These are phyloP conservation scores for Dactylis glomerata DNA, from an alignment of 176 grass and related monocot genomes.

Conservation along the genomic window DNA sequence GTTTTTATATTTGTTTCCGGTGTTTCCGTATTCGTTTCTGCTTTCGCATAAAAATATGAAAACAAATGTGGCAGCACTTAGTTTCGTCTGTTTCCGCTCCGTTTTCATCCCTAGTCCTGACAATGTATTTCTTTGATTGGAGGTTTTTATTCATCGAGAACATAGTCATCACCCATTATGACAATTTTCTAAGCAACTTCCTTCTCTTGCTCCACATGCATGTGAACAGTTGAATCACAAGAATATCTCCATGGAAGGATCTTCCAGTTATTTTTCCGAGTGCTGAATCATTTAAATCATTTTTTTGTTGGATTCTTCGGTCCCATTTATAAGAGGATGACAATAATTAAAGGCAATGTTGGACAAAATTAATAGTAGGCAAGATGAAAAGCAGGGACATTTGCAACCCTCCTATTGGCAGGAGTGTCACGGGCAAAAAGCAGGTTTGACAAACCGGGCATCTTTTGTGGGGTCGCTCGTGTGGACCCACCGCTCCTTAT, in stretches of 20 bases:
- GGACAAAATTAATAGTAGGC: conserved; percentile 22
- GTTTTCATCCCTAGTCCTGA: too few relatives aligned
- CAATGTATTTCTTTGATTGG: not conserved
- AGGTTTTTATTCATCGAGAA: conserved; percentile 15
- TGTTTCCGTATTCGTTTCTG: too few relatives aligned
- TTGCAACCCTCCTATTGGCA: conserved; percentile 11
- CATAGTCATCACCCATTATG: conserved; percentile 18
- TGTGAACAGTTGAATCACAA: conserved; percentile 1
- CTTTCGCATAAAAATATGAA: too few relatives aligned
- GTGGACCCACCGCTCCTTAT: conserved; percentile 18
- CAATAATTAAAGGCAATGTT: conserved; percentile 39
- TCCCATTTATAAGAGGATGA: not conserved
- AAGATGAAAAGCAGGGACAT: conserved; percentile 6
- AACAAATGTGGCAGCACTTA: too few relatives aligned
- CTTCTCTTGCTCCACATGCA: conserved; percentile 1
- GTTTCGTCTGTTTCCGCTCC: too few relatives aligned
- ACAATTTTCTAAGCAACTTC: not conserved
- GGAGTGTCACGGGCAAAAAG: conserved; percentile 28
- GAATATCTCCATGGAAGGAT: conserved; percentile 27
- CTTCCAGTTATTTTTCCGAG: not conserved
- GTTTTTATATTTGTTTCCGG: too few relatives aligned
- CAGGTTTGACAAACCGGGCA: conserved; percentile 35
- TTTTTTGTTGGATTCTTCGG: not conserved
- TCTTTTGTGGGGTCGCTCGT: conserved; percentile 21
- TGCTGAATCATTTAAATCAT: not conserved